phyloP scores from a whole-genome alignment of 176 grass and related monocot genomes.

The Triticum timopheevii region DNA sequence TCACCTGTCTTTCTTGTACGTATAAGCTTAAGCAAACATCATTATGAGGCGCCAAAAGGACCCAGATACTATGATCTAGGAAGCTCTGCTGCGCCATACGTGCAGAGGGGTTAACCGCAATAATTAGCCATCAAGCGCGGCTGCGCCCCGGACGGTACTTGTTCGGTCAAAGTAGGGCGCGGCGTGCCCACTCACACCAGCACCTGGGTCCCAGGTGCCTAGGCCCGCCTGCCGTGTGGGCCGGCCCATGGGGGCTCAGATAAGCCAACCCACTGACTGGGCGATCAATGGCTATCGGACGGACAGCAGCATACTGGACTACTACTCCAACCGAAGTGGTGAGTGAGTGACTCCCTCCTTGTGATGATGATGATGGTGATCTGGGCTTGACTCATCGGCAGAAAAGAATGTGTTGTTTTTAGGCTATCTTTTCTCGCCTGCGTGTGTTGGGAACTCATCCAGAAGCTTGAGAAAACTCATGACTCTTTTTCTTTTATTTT shows the following conservation, averaged over 20 bases:
- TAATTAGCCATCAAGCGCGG: constrained; percentile 12
- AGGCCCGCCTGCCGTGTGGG: constrained; percentile 6
- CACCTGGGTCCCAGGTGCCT: constrained; percentile 3
- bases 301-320: constrained; percentile 1
- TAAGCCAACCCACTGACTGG: constrained; percentile 23
- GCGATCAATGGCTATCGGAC: not conserved
- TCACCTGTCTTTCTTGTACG: too few relatives aligned
- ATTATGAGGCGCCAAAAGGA: constrained; percentile 15
- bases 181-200: constrained; percentile 26
- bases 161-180: constrained; percentile 38
- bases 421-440: not conserved
- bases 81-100: not conserved
- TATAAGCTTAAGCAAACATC: constrained; percentile 16
- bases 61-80: not conserved
- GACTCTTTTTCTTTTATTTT: too few relatives aligned
- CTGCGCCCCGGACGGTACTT: not conserved
- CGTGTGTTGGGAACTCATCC: not conserved
- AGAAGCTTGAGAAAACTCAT: not conserved
- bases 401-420: not conserved
- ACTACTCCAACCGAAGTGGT: not conserved
- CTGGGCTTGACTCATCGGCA: constrained; percentile 10
- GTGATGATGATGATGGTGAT: constrained; percentile 21
- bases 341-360: not conserved
- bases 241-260: constrained; percentile 14
- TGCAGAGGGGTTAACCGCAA: not conserved